These are phyloP conservation scores for Microcyclosporella mali DNA, from an alignment of 2,329 filamentous ascomycete genomes.

Conservation along the genomic window DNA sequence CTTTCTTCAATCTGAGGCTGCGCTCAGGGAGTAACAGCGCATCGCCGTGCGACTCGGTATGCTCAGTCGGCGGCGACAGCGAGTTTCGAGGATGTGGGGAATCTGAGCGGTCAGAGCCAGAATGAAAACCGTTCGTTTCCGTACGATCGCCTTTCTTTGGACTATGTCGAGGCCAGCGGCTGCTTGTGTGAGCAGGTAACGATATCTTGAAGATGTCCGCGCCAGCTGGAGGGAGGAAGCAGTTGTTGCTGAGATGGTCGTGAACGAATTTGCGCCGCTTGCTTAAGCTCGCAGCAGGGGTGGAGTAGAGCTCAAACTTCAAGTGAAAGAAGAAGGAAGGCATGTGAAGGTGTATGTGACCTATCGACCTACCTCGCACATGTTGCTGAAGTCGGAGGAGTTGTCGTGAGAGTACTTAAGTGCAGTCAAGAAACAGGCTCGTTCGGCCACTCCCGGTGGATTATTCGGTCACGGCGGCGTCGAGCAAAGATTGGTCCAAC, in stretches of 20 bases:
- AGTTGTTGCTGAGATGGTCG: conserved; percentile 6
- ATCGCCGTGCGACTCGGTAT: conserved; percentile 29
- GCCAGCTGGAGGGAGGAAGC: conserved; percentile 36
- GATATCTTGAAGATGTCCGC: conserved; percentile 42
- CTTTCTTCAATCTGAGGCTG: conserved; percentile 32
- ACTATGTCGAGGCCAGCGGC: conserved; percentile 30
- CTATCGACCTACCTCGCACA: conserved; percentile 9
- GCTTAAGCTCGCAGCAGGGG: conserved; percentile 18
- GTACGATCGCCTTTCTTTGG: conserved; percentile 11
- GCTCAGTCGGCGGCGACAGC: conserved; percentile 14
- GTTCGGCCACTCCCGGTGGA: conserved; percentile 2
- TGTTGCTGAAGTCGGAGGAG: neutral
- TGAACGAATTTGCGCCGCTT: conserved; percentile 9
- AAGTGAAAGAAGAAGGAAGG: conserved; percentile 61
- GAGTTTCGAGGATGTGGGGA: conserved; percentile 8
- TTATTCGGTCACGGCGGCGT: neutral
- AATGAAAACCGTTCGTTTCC: neutral
- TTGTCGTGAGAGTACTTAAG: neutral
- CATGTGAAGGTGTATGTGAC: conserved; percentile 35
- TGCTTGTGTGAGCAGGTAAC: conserved; percentile 39
- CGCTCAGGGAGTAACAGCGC: conserved; percentile 32
- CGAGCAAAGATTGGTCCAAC: neutral
- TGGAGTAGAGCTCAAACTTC: conserved; percentile 52
- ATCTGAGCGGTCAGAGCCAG: conserved; percentile 12
- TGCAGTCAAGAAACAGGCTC: neutral